phyloP scores from a whole-genome alignment of 2,329 filamentous ascomycete genomes.

The Xylariaceae sp. region DNA sequence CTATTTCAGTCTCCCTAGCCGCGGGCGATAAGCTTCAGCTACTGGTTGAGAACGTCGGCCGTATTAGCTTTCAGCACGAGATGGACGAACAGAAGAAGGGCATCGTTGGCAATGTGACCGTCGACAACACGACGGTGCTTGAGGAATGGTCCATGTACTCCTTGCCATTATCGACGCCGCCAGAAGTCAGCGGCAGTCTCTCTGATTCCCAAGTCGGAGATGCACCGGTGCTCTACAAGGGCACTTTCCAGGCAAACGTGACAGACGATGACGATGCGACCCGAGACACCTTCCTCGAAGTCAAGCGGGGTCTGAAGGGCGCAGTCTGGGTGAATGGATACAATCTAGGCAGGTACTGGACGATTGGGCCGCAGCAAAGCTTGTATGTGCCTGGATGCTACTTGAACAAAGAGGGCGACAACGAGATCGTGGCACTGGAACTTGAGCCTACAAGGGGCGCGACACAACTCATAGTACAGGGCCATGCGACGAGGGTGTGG shows the following conservation, averaged over 20 bases:
- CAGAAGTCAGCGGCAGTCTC: background rate
- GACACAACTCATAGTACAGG: background rate
- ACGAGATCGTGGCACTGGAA: conserved; percentile 34
- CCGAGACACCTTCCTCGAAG: conserved; percentile 26
- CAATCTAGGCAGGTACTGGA: conserved; percentile 39
- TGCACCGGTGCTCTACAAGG: conserved; percentile 13
- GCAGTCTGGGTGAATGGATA: conserved; percentile 37
- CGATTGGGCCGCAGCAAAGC: conserved; percentile 36
- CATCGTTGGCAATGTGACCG: conserved; percentile 33
- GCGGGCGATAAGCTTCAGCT: conserved; percentile 33
- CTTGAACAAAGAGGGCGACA: conserved; percentile 23
- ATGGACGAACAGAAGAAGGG: conserved; percentile 39
- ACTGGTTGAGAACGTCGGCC: conserved; percentile 41
- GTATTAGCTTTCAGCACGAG: conserved; percentile 34
- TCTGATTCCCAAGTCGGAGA: background rate
- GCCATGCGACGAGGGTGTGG: background rate
- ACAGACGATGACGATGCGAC: conserved; percentile 6
- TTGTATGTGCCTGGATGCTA: conserved; percentile 35
- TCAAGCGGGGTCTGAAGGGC: conserved; percentile 34
- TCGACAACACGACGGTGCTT: conserved; percentile 25
- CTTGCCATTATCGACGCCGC: conserved; percentile 26
- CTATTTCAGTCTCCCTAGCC: conserved; percentile 30
- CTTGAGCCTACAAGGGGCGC: conserved; percentile 27
- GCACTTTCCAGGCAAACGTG: conserved; percentile 15
- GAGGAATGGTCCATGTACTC: conserved; percentile 32